Evolutionary conservation across 805 yeast species (phyloP).

Genomic region (Metschnikowia anglica): DNA sequence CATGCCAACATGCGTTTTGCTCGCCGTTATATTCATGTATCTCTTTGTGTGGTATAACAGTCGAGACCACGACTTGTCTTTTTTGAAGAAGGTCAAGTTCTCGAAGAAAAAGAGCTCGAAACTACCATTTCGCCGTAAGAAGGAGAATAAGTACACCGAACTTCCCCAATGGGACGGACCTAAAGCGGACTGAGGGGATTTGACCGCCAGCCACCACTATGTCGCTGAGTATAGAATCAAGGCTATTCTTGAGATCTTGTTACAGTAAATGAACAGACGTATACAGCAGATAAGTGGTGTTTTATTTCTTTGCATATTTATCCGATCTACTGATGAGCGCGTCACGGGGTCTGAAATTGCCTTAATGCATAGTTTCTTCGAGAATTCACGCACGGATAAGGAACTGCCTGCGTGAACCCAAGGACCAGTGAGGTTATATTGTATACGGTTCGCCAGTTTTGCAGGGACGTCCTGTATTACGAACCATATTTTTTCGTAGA

Average conservation of each 20-base stretch:
- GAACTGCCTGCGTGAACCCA: conserved; percentile 1
- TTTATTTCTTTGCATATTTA: too few species aligned
- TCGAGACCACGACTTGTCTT: conserved; percentile 40
- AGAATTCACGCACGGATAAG: neutral
- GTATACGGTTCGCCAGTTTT: neutral
- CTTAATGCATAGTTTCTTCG: neutral
- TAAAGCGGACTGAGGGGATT: conserved; percentile 14
- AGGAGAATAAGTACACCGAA: conserved; percentile 24
- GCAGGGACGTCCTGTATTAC: neutral
- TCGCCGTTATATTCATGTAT: conserved; percentile 64
- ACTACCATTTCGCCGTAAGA: conserved; percentile 26
- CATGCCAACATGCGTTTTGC: conserved; percentile 63
- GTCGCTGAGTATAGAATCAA: too few species aligned
- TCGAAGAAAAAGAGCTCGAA: conserved; percentile 19
- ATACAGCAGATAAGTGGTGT: neutral
- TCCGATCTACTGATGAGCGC: neutral
- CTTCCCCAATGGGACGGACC: conserved; percentile 36
- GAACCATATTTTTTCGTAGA: neutral
- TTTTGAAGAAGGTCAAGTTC: conserved; percentile 34
- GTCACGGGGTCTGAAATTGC: neutral
- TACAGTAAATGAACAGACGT: neutral
- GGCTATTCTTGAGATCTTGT: too few species aligned
- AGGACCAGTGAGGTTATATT: conserved; percentile 7
- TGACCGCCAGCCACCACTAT: too few species aligned
- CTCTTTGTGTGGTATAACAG: conserved; percentile 57